These are phyloP conservation scores for Eimeria praecox DNA, from an alignment of 169 alveolate genomes.

Conservation along the genomic window DNA sequence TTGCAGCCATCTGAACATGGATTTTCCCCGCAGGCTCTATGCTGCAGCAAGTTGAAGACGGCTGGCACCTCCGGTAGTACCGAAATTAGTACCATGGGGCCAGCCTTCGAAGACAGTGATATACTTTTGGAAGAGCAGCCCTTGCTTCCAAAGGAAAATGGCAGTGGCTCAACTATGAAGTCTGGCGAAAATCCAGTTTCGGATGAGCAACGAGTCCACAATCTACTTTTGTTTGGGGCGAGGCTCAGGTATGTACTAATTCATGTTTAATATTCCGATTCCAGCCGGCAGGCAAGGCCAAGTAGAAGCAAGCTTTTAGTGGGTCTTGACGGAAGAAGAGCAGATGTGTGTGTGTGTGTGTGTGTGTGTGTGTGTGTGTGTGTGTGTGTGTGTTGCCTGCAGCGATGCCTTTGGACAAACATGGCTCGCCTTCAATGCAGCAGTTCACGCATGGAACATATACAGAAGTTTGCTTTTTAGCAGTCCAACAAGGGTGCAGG, in stretches of 20 bases:
- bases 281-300: background rate
- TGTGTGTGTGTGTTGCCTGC: background rate
- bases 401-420: conserved; percentile 69
- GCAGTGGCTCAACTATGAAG: conserved; percentile 7
- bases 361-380: background rate
- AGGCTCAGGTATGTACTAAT: conserved; percentile 37
- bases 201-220: conserved; percentile 46
- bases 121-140: conserved; percentile 35
- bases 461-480: conserved; percentile 25
- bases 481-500: background rate
- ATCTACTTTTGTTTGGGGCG: conserved; percentile 49
- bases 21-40: conserved; percentile 41
- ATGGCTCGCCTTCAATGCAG: conserved; percentile 72
- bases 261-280: background rate
- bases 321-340: background rate
- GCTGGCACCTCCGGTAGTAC: conserved; percentile 5
- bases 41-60: conserved; percentile 48
- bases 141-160: background rate
- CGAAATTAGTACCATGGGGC: background rate
- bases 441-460: conserved; percentile 71
- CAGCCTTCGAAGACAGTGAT: conserved; percentile 16
- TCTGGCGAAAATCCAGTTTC: background rate
- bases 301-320: background rate
- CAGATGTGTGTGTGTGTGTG: background rate
- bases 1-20: background rate